Conservation (phyloP, 352 stramenopile genomes). For the Vaucheria bursata region DNA sequence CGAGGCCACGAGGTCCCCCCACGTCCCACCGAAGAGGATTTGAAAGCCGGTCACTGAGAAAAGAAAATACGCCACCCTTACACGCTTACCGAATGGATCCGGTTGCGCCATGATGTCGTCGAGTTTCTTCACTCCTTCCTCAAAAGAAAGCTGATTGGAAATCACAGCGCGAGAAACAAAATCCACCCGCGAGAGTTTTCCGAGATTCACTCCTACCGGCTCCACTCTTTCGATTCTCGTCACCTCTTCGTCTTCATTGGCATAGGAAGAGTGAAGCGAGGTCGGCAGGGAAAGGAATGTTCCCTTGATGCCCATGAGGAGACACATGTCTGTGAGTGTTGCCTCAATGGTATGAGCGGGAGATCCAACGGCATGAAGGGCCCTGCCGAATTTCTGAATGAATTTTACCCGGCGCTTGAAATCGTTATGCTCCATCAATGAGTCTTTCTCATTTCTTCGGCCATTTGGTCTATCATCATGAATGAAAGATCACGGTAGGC, state of each 20-base stretch:
- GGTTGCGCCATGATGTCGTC: not conserved
- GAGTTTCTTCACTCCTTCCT: not conserved
- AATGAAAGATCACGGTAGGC: not conserved
- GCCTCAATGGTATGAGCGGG: not conserved
- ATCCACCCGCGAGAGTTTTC: not conserved
- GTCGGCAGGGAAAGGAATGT: not conserved
- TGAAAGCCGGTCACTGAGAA: not conserved
- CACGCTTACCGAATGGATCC: not conserved
- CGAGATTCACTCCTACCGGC: not conserved
- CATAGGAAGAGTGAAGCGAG: not conserved
- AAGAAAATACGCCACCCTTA: not conserved
- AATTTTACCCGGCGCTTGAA: not conserved
- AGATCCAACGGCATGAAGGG: not conserved
- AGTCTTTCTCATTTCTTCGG: not conserved
- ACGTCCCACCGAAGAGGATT: not conserved
- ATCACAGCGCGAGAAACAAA: not conserved
- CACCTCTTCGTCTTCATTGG: not conserved
- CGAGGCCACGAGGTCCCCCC: not conserved
- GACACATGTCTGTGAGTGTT: not conserved
- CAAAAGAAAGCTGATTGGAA: not conserved
- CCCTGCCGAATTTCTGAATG: not conserved
- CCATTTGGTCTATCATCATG: not conserved
- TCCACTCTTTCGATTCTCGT: not conserved
- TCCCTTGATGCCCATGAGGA: not conserved
- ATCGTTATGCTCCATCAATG: not conserved